Evolutionary conservation across 306 rosid genomes (phyloP), one percentile per base, ranked within the genome.

Genomic region (Mimosa bimucronata): DNA sequence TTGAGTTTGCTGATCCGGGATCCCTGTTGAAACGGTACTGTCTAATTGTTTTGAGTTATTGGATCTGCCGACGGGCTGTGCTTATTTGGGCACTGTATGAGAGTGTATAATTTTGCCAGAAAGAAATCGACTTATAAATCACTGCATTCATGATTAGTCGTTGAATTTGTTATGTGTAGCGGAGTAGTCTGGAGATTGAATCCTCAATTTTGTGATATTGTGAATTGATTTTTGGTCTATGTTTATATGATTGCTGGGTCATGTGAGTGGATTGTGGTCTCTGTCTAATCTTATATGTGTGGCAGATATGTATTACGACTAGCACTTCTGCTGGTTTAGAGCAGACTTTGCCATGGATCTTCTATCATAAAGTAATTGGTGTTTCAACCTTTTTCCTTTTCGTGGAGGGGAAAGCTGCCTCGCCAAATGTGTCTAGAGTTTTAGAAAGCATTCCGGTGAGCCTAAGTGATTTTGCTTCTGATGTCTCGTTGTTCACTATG

Each of bases 391-490:
- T 93, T 72, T 83, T 91, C 26, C 96, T 95, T 74, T 95, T 95
- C 41, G 98, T 95, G 28, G 99, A 95, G 87, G 99, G 97, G 79
- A 93, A 91, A 79, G 99, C 99, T 78, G 96, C 99, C 19, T 85
- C 96, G 2, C 85, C 93, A n/a, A 86, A 90, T 78, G 94, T 95
- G 48, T 78, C 98, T 37, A 87, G 86, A 83, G 92, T 93, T 69
- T 85, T 95, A 74, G 93, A 93, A 85, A 78, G 75, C 88, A 95
- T 95, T 90, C 98, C 97, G 46, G 99, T 95, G 78, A 90, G 97
- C 86, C 77, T 64, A 30, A 31, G 64, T 66, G 23, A 9, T 12
- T 10, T 40, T 13, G n/a, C 44, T 18, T 75, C 50, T 13, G 53
- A 62, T 41, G 18, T 48, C 31, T 40, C 60, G 44, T 15, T 23